phyloP scores from a whole-genome alignment of 176 grass and related monocot genomes.

The Rhynchospora pubera region DNA sequence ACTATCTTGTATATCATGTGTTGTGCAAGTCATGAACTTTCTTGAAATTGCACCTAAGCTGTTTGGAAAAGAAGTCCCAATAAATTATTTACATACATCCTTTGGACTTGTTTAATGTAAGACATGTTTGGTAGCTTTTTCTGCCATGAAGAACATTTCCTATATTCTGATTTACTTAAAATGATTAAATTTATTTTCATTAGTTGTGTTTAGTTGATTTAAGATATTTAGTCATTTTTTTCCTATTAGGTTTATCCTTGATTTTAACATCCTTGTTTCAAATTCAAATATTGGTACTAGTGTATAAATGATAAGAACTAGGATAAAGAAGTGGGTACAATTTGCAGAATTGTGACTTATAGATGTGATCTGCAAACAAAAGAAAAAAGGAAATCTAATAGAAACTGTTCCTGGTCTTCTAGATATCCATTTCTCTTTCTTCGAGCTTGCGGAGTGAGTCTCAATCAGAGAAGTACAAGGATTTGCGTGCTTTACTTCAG shows the following conservation, averaged over 20 bases:
- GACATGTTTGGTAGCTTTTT: not conserved
- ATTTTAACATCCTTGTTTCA: not conserved
- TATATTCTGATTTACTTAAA: not conserved
- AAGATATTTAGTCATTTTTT: not conserved
- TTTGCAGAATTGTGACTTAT: not conserved
- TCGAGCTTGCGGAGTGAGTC: conserved; percentile 75
- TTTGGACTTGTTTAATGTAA: not conserved
- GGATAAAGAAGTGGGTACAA: not conserved
- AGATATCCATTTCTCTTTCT: conserved; percentile 84
- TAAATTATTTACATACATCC: not conserved
- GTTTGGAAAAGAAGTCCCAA: not conserved
- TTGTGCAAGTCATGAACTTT: not conserved
- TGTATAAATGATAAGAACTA: not conserved
- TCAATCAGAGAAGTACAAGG: conserved; percentile 96
- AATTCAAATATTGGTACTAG: not conserved
- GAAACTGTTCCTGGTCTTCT: conserved; percentile 3
- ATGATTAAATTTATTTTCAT: not conserved
- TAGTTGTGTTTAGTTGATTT: not conserved
- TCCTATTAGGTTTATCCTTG: not conserved
- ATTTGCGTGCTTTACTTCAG: conserved; percentile 90
- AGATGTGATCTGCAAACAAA: not conserved
- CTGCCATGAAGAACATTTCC: not conserved
- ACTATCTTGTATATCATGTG: not conserved
- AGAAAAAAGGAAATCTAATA: not conserved
- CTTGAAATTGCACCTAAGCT: not conserved